These are phyloP conservation scores for Talaromyces sp. DNA, from an alignment of 2,329 filamentous ascomycete genomes.

Conservation along the genomic window DNA sequence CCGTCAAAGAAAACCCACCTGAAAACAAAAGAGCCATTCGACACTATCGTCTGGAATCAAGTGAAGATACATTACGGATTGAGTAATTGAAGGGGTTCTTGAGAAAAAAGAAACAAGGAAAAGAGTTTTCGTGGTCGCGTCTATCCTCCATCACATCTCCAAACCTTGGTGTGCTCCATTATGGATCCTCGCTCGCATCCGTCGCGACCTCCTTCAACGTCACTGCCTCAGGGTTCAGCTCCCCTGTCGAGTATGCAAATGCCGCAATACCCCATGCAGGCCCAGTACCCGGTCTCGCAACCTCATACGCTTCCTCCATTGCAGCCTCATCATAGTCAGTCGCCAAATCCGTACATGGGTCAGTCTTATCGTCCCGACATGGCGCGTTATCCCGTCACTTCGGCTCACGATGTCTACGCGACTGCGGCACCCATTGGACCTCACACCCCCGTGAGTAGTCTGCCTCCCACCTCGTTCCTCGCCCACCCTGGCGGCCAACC, in stretches of 20 bases:
- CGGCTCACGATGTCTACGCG: conserved; percentile 39
- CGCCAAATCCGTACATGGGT: conserved; percentile 39
- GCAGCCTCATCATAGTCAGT: conserved; percentile 43
- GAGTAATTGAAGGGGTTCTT: neutral
- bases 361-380: conserved; percentile 41
- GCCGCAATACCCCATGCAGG: conserved; percentile 45
- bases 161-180: conserved; percentile 12
- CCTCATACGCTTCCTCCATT: conserved; percentile 43
- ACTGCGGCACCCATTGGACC: conserved; percentile 39
- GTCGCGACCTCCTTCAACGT: conserved; percentile 42
- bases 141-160: neutral
- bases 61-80: neutral
- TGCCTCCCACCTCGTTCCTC: conserved; percentile 41
- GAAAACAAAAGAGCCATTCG: neutral
- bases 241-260: conserved; percentile 44
- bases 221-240: conserved; percentile 40
- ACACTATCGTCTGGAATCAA: neutral
- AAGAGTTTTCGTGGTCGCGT: conserved; percentile 4
- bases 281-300: conserved; percentile 41
- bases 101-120: neutral
- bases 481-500: conserved; percentile 36
- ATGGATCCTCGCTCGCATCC: conserved; percentile 43
- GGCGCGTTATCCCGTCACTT: conserved; percentile 39
- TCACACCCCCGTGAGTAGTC: conserved; percentile 38
- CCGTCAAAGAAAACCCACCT: neutral